These are phyloP conservation scores for Dactylorhiza incarnata DNA, from an alignment of 106 monocot genomes.

Conservation along the genomic window DNA sequence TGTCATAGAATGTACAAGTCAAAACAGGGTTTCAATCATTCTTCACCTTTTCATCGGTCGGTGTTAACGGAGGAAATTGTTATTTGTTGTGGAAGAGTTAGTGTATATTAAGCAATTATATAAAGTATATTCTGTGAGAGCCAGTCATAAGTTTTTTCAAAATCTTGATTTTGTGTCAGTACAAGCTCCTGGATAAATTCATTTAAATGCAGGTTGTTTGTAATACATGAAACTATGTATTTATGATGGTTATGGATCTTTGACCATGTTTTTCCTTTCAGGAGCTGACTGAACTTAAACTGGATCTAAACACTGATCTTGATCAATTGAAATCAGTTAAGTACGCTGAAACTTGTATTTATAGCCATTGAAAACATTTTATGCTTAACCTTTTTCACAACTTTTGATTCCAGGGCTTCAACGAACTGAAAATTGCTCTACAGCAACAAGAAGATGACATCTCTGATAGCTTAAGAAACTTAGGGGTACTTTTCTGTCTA, in stretches of 20 bases:
- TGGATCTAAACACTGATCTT: slow-evolving; percentile 2
- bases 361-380: not conserved
- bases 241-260: not conserved
- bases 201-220: not conserved
- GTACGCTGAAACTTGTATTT: not conserved
- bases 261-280: not conserved
- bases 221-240: not conserved
- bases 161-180: not conserved
- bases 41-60: no score
- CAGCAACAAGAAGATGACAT: not conserved
- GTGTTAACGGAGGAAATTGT: no score
- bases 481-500: not conserved
- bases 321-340: slow-evolving; percentile 10
- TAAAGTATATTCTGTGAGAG: no score
- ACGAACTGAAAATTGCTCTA: slow-evolving; percentile 2
- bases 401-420: not conserved
- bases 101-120: no score
- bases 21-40: no score
- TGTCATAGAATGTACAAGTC: no score
- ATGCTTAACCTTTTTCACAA: not conserved
- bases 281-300: slow-evolving; percentile 3
- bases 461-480: slow-evolving; percentile 2
- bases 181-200: not conserved
- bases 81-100: no score
- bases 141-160: no score